Base-by-base conservation (phyloP, 345 rosid species). In the Odontarrhena argentea region DNA sequence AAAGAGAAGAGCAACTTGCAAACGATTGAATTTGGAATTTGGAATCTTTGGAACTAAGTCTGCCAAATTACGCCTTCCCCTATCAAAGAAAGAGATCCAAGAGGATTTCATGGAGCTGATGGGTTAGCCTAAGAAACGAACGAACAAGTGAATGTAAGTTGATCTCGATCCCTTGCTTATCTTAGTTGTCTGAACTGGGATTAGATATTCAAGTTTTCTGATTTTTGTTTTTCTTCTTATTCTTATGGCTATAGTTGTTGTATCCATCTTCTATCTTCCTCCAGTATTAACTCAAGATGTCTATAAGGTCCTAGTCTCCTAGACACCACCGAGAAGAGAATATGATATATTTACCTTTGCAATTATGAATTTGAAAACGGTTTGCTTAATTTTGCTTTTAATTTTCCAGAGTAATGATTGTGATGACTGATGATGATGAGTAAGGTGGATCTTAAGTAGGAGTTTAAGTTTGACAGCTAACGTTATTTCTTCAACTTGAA, bases 91-190 rank as follows among this genome's bases (percentile, higher is more conserved):
- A 75, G 98, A 92, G 86, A 76, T 88, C 70, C 88, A 87, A 51
- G 83, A 79, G 10, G 98, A 92, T 73, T 87, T 70, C 55, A 50
- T 82, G 80, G 56, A 18, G 76, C 66, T 87, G 56, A 8, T 69
- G 0, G 83, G 88, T n/a, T 67, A 89, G 46, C 94, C 90, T 11
- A 87, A 85, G 86, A 93, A 85, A 78, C 82, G 92, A 30, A 90
- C 82, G 87, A 72, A 66, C 83, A 83, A 38, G 15, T 90, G 69
- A 87, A 93, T 73, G 98, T 87, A 80, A 77, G 83, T 77, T 35
- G 2, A 22, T 9, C 14, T 42, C 3, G 3, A 28, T 28, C 32
- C 32, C 32, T 28, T 28, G 5, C 32, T 28, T 4, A 28, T 28
- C 5, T 18, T 18, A 18, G 22, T 18, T 18, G 1, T 18, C 22